Base-by-base conservation (phyloP, 1,139 yeast species). In the Ogataea hybrid region DNA sequence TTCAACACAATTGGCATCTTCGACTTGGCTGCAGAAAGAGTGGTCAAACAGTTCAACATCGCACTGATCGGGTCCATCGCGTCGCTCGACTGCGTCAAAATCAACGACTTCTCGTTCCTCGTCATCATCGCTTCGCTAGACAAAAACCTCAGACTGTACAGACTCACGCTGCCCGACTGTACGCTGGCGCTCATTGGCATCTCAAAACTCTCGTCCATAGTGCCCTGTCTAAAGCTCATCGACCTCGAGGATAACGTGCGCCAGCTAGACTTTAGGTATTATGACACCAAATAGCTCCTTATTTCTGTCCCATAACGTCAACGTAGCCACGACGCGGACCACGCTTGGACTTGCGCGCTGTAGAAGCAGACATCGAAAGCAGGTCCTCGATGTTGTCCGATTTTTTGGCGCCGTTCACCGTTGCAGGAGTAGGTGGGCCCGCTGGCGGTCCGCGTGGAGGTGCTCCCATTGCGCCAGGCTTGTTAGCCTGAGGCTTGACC, bases 311-410 rank as follows among this genome's bases (percentile, higher is more conserved):
- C 80, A 86, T 75, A 7, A 87, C 88, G 59, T 85, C 89, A 32
- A 86, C 90, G 61, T 87, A 87, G 4, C 85, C 79, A 61, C 81
- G 74, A 43, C 85, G 75, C 4, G 80, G 79, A n/a, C 84, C 85
- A 54, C 89, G 74, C 50, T 79, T 81, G 11, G 71, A 66, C 53
- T 72, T 75, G 52, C 82, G 73, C 39, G 74, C 56, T 5, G 69
- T 52, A 2, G 72, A 18, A 18, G 7, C 20, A 18, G 20, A 77
- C 59, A 69, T 71, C 37, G 60, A 81, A 42, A 87, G 66, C 44
- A 87, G 65, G 50, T 85, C 92, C n/a, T n/a, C n/a, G n/a, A n/a
- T n/a, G n/a, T n/a, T n/a, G n/a, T n/a, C n/a, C n/a, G n/a, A n/a
- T n/a, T n/a, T n/a, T n/a, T n/a, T n/a, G n/a, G n/a, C n/a, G n/a